A percentile compares a stretch with the other conserved stretches of the same genome.
phyloP scores from a whole-genome alignment of 495 filamentous ascomycete genomes.

The Penicillium parvum region DNA sequence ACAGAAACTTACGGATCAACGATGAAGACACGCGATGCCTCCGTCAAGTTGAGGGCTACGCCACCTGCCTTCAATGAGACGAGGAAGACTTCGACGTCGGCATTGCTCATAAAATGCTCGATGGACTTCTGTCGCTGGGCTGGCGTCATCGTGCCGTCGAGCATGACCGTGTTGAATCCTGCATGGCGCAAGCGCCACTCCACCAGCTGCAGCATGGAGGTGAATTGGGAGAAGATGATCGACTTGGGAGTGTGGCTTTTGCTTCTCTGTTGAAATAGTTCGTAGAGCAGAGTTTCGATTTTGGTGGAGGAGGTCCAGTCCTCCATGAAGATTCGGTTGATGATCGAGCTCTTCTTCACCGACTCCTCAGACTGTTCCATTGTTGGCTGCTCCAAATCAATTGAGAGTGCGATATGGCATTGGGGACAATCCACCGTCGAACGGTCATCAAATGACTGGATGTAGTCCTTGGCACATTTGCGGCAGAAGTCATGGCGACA shows the following conservation, averaged over 20 bases:
- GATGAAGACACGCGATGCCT: constrained; percentile 91
- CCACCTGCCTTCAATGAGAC: constrained; percentile 94
- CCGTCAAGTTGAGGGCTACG: constrained; percentile 90
- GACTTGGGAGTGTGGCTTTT: constrained; percentile 91
- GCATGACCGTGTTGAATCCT: constrained; percentile 95
- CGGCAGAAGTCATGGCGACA: constrained; percentile 97
- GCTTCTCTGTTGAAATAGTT: constrained; percentile 80
- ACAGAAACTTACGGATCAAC: constrained; percentile 73
- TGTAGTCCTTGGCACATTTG: constrained; percentile 77
- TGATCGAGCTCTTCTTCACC: constrained; percentile 91
- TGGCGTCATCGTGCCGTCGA: constrained; percentile 93
- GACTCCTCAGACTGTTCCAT: constrained; percentile 80
- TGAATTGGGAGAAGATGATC: constrained; percentile 70
- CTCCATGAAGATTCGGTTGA: constrained; percentile 96
- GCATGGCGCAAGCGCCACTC: constrained; percentile 94
- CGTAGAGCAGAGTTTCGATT: constrained; percentile 92
- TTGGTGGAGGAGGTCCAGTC: constrained; percentile 97
- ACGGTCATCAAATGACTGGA: constrained; percentile 62
- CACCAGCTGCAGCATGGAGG: constrained; percentile 70
- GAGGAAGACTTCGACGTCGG: constrained; percentile 88
- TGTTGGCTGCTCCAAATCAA: constrained; percentile 90
- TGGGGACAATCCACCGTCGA: constrained; percentile 75
- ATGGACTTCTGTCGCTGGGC: constrained; percentile 88
- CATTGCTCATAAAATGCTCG: constrained; percentile 89
- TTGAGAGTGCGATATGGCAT: constrained; percentile 83